Evolutionary conservation across 2,329 filamentous ascomycete species (phyloP).

Genomic region (Fusarium armeniacum): DNA sequence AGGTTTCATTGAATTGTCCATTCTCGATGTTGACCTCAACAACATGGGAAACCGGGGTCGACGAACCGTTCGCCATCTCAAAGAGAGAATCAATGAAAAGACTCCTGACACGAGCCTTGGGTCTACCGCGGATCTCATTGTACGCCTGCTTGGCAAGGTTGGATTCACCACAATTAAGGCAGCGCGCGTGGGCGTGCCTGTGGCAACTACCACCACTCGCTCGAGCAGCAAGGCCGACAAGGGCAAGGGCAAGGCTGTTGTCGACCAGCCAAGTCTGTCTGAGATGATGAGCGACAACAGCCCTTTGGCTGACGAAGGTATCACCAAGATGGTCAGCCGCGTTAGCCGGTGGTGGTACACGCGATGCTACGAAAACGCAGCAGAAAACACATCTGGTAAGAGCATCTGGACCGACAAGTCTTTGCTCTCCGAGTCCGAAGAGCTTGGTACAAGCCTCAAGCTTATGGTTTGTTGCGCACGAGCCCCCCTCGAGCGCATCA

Average conservation of each 20-base stretch:
- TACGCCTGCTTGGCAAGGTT: conserved; percentile 75
- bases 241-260: conserved; percentile 33
- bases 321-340: conserved; percentile 91
- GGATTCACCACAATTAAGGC: conserved; percentile 81
- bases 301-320: conserved; percentile 82
- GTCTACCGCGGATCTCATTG: conserved; percentile 71
- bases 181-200: conserved; percentile 83
- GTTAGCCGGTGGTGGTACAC: conserved; percentile 98
- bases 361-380: conserved; percentile 85
- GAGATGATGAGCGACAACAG: conserved; percentile 81
- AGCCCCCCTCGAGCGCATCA: conserved; percentile 72
- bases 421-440: conserved; percentile 86
- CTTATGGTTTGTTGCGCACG: conserved; percentile 92
- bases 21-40: conserved; percentile 84
- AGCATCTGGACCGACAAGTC: conserved; percentile 85
- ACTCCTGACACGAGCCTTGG: conserved; percentile 72
- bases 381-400: conserved; percentile 60
- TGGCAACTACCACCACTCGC: conserved; percentile 66
- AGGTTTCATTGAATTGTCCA: conserved; percentile 82
- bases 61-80: conserved; percentile 76
- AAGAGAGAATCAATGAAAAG: conserved; percentile 75
- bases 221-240: conserved; percentile 40
- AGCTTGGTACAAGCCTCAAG: conserved; percentile 87
- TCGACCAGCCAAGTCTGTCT: conserved; percentile 69
- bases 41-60: conserved; percentile 83